Percentiles rank a stretch among this genome's conserved stretches.
Conservation (phyloP, 2,329 filamentous ascomycete species). For the Fusarium mangiferae region DNA sequence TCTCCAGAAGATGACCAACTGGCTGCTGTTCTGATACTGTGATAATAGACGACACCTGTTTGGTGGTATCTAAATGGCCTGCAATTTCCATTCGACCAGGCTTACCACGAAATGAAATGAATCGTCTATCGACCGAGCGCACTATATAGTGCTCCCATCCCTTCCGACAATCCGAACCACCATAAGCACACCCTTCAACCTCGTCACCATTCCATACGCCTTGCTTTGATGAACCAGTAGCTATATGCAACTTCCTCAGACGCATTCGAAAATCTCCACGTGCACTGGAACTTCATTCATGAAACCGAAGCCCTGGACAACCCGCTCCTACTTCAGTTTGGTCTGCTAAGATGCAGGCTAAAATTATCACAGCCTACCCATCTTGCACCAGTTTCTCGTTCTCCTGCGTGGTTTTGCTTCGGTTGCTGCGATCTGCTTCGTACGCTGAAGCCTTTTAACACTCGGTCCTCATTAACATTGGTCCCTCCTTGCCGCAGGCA, state of each 20-base stretch:
- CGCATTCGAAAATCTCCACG: neutral
- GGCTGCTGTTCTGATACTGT: slow-evolving; percentile 11
- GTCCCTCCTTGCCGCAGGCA: neutral
- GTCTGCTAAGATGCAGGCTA: slow-evolving; percentile 7
- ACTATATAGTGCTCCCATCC: slow-evolving; percentile 7
- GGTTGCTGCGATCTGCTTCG: neutral
- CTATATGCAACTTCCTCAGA: neutral
- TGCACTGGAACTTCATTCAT: neutral
- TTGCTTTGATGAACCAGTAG: neutral
- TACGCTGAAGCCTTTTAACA: neutral
- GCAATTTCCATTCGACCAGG: neutral
- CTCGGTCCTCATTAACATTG: neutral
- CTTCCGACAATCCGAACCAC: slow-evolving; percentile 34
- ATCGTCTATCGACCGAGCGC: neutral
- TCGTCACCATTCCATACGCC: neutral
- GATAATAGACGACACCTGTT: neutral
- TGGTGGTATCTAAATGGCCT: neutral
- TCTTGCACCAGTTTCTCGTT: neutral
- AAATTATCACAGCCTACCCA: neutral
- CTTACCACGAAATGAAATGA: slow-evolving; percentile 16
- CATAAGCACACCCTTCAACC: slow-evolving; percentile 17
- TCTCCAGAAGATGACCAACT: slow-evolving; percentile 24
- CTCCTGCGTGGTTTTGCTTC: neutral
- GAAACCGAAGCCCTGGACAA: neutral
- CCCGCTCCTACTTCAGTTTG: neutral